Base-by-base conservation (phyloP, 2,329 filamentous ascomycete species). In the Aspergillus fructus region DNA sequence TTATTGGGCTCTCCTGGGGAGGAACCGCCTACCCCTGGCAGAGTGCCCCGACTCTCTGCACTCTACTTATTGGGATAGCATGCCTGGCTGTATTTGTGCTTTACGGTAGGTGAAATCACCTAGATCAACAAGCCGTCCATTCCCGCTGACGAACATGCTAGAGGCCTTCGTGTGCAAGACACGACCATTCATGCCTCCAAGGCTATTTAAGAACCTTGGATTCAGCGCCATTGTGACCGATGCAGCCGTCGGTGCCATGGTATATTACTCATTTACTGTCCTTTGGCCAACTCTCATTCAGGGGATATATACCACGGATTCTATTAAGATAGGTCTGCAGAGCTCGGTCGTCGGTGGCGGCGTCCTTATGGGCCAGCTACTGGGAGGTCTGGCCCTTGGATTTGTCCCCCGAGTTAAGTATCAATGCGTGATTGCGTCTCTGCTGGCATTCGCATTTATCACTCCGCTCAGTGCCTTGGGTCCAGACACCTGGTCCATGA, bases 1-100 rank as follows among this genome's bases (percentile, higher is more conserved):
- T 52, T 13, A 41, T 52, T 17, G 49, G 49, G 11, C 49, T 52
- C 8, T 41, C 39, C 11, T 52, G 49, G 49, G 49, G 49, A 19
- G 49, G 49, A 5, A 52, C 49, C 3, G 11, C 13, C 3, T 23
- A 52, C 24, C 49, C 40, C 17, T 52, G 49, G 40, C 13, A 9
- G 1, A 52, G 30, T 15, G 40, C 40, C 3, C 24, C 23, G 6
- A 47, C 45, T 23, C 45, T 47, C 13, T 47, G 24, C 15, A 33
- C 45, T 33, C 27, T 47, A n/a, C 45, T 47, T 12, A 47, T 33
- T 7, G 45, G 45, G 6, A 47, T 47, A n/a, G 24, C 45, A 11
- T 30, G 23, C 2, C 17, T 47, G 9, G 24, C 11, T 2, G 24
- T 27, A 3, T 47, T 47, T 6, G 27, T 47, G 2, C 24, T 47